A percentile compares a stretch with the other conserved stretches of the same genome.
phyloP scores from a whole-genome alignment of 2,329 filamentous ascomycete species.

The Epichloe festucae region DNA sequence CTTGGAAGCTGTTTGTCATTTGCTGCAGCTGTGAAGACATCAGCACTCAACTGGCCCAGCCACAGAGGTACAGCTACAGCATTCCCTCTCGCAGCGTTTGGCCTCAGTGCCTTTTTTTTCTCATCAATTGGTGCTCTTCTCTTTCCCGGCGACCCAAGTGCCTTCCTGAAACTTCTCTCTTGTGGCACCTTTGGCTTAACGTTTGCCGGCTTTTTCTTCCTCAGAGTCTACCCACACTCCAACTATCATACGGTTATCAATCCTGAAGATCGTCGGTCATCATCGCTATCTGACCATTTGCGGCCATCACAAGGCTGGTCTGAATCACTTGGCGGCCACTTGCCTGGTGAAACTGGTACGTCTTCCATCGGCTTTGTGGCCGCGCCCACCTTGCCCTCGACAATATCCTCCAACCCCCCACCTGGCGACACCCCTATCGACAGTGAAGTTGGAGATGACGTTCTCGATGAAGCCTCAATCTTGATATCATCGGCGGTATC shows the following conservation, averaged over 20 bases:
- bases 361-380: constrained; percentile 16
- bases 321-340: constrained; percentile 14
- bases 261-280: constrained; percentile 8
- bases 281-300: background rate
- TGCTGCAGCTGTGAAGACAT: constrained; percentile 70
- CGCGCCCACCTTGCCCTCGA: background rate
- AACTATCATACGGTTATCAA: constrained; percentile 45
- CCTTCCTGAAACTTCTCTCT: constrained; percentile 69
- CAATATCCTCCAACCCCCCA: background rate
- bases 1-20: constrained; percentile 89
- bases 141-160: constrained; percentile 72
- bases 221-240: constrained; percentile 51
- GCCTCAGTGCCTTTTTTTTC: constrained; percentile 97
- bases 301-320: background rate
- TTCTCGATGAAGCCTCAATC: constrained; percentile 64
- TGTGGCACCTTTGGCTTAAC: constrained; percentile 66
- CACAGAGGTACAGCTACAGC: constrained; percentile 89
- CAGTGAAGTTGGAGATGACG: constrained; percentile 20
- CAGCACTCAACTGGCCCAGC: constrained; percentile 81
- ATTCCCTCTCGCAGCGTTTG: constrained; percentile 85
- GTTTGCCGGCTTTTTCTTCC: constrained; percentile 70
- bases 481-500: constrained; percentile 58
- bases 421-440: background rate
- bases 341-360: constrained; percentile 53
- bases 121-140: constrained; percentile 63